Evolutionary conservation across 2,329 filamentous ascomycete species (phyloP).

Genomic region (Drechslerella coelobrocha): DNA sequence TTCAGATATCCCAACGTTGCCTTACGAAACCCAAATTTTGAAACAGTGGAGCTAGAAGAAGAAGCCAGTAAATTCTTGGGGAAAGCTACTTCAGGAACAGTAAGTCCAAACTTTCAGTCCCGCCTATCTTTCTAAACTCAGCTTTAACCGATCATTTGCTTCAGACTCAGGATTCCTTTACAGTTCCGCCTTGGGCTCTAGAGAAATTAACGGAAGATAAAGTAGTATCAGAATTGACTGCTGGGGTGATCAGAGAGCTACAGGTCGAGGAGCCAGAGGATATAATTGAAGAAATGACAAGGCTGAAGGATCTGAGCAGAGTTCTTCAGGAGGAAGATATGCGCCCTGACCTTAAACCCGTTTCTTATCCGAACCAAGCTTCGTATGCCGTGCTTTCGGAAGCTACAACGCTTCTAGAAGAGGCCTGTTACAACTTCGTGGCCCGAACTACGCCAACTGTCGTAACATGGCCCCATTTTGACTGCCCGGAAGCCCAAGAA

Average conservation of each 20-base stretch:
- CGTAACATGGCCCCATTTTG: conserved; percentile 20
- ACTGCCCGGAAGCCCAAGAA: conserved; percentile 46
- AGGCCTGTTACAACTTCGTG: conserved; percentile 31
- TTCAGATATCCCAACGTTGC: background rate
- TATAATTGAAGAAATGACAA: background rate
- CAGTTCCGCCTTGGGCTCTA: background rate
- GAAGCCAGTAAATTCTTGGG: too few species aligned
- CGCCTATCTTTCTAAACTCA: too few species aligned
- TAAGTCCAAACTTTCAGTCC: too few species aligned
- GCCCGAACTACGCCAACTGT: conserved; percentile 19
- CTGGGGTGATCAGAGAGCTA: conserved; percentile 12
- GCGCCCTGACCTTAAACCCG: conserved; percentile 32
- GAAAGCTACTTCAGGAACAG: too few species aligned
- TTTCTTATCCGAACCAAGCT: conserved; percentile 32
- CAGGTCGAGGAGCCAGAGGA: conserved; percentile 9
- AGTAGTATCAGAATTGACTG: conserved; percentile 2
- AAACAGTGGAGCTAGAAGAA: too few species aligned
- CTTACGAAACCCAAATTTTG: background rate
- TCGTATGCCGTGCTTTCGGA: conserved; percentile 30
- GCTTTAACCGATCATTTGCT: too few species aligned
- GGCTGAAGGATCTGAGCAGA: conserved; percentile 25
- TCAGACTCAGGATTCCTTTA: background rate
- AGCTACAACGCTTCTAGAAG: conserved; percentile 33
- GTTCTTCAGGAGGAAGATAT: conserved; percentile 2
- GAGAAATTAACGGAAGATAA: background rate